Conservation (phyloP, 768 basidiomycete species). For the Tephrocybe sp. region DNA sequence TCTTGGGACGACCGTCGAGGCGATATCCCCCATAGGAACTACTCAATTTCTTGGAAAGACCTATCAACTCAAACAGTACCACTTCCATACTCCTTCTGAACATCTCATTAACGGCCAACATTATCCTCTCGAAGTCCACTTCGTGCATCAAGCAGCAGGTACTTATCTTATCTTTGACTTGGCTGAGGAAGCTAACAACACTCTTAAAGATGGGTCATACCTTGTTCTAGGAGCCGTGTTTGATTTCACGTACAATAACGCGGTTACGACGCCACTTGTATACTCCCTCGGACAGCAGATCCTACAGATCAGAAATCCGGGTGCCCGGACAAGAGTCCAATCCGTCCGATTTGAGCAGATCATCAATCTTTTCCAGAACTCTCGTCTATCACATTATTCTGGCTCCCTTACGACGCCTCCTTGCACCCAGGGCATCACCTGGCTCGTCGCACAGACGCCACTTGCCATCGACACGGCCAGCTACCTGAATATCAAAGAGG, state of each 20-base stretch:
- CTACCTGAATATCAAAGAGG: conserved; percentile 9
- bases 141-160: conserved; percentile 7
- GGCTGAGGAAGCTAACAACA: neutral
- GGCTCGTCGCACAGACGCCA: conserved; percentile 3
- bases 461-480: conserved; percentile 4
- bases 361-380: too few relatives aligned
- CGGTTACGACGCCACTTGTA: conserved; percentile 5
- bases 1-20: conserved; percentile 8
- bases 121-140: conserved; percentile 11
- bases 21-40: neutral
- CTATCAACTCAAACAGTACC: conserved; percentile 5
- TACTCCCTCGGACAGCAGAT: neutral
- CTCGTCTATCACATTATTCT: conserved; percentile 2
- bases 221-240: conserved; percentile 9
- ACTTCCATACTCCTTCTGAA: conserved; percentile 12
- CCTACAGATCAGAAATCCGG: conserved; percentile 2
- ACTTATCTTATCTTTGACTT: neutral
- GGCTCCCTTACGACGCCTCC: conserved; percentile 15
- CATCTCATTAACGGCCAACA: conserved; percentile 8
- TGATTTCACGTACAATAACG: conserved; percentile 7
- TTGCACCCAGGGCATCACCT: conserved; percentile 10
- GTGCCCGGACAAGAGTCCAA: neutral
- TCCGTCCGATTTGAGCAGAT: neutral
- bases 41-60: conserved; percentile 1
- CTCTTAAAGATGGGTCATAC: conserved; percentile 1